Base-by-base conservation (phyloP, 139 green algal genomes). In the Raphidocelis subcapitata region DNA sequence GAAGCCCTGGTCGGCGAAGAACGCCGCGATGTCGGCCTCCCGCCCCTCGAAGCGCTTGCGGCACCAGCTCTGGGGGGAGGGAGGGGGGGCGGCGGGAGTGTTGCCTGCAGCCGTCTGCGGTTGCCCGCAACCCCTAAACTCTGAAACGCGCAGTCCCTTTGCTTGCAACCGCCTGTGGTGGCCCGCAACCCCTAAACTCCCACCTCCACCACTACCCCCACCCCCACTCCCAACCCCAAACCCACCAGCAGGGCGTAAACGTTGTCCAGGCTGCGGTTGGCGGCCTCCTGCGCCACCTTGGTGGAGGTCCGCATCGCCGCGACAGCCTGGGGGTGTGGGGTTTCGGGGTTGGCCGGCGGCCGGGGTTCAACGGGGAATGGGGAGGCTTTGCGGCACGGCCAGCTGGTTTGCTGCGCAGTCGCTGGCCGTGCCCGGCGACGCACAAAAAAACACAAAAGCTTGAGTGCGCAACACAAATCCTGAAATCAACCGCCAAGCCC, bases 191-290 rank as follows among this genome's bases (percentile, higher is more conserved):
- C n/a, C n/a, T n/a, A n/a, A n/a, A n/a, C n/a, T n/a, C n/a, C n/a
- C n/a, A n/a, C n/a, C n/a, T n/a, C n/a, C n/a, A n/a, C n/a, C n/a
- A n/a, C n/a, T n/a, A n/a, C n/a, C n/a, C n/a, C n/a, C n/a, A n/a
- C n/a, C n/a, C n/a, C n/a, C n/a, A n/a, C 20, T 8, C 33, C 15
- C 26, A 37, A 3, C 8, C 33, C 70, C 71, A 69, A 20, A 81
- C 33, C 33, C 33, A 69, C 63, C 56, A 75, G 67, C 67, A 85
- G 24, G 23, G 75, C 62, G 57, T 78, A 76, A 47, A 82, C 31
- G 59, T 85, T 85, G 60, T 85, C 80, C 70, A 81, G 83, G 89
- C 90, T 94, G 23, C 89, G 80, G 78, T 94, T 95, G 28, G 86
- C 89, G 14, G 84, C 60, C 36, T 88, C 71, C 51, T 80, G 79